A percentile compares a stretch with the other conserved stretches of the same genome.
phyloP scores from a whole-genome alignment of 306 rosid genomes.

The Dalbergia oliveri region DNA sequence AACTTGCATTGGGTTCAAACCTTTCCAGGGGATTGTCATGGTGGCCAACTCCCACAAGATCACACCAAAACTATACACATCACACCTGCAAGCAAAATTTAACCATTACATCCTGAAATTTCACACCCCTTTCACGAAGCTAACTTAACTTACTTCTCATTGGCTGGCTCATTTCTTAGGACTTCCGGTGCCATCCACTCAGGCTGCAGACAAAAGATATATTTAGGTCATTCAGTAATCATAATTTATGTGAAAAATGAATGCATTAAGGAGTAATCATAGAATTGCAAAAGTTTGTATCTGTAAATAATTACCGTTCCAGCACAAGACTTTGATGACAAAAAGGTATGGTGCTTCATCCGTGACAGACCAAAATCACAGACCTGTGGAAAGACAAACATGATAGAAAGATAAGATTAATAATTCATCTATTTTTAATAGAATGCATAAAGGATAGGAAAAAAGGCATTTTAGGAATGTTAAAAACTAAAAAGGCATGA shows the following conservation, averaged over 20 bases:
- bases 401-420: slow-evolving; percentile 1
- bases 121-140: slow-evolving; percentile 26
- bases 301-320: slow-evolving; percentile 83
- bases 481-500: slow-evolving; percentile 2
- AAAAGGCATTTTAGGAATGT: slow-evolving; percentile 18
- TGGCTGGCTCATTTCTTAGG: slow-evolving; percentile 91
- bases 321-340: slow-evolving; percentile 97
- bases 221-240: slow-evolving; percentile 25
- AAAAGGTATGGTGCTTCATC: slow-evolving; percentile 87
- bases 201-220: slow-evolving; percentile 73
- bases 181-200: slow-evolving; percentile 99
- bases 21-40: slow-evolving; percentile 83
- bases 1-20: slow-evolving; percentile 99
- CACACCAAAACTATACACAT: slow-evolving; percentile 98
- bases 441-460: slow-evolving; percentile 3
- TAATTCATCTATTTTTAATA: slow-evolving; percentile 27
- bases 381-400: slow-evolving; percentile 65
- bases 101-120: slow-evolving; percentile 38
- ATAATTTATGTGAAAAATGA: slow-evolving; percentile 24
- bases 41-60: slow-evolving; percentile 96
- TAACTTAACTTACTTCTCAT: slow-evolving; percentile 78
- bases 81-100: slow-evolving; percentile 80
- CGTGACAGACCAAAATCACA: slow-evolving; percentile 99
- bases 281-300: slow-evolving; percentile 30
- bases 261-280: slow-evolving; percentile 35